Evolutionary conservation across 495 filamentous ascomycete species (phyloP).

Genomic region (Letharia lupina): DNA sequence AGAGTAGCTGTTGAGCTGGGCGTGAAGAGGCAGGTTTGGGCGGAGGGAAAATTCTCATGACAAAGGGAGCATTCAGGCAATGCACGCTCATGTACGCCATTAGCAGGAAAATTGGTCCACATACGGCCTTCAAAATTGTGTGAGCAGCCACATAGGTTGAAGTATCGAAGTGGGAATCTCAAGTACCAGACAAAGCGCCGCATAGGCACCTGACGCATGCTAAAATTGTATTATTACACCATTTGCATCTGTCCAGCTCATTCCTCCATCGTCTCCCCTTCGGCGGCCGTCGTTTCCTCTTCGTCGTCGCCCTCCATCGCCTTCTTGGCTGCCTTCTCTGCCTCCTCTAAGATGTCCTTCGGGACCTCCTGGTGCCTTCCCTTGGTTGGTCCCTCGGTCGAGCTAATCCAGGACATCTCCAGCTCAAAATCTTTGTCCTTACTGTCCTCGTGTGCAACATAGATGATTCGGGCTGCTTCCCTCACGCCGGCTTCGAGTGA

Average conservation of each 20-base stretch:
- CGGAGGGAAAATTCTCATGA: constrained; percentile 37
- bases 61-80: not conserved
- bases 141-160: not conserved
- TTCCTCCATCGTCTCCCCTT: constrained; percentile 69
- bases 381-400: constrained; percentile 72
- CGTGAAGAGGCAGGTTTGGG: constrained; percentile 38
- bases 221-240: constrained; percentile 20
- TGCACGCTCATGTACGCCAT: not conserved
- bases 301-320: constrained; percentile 64
- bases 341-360: constrained; percentile 78
- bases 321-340: constrained; percentile 78
- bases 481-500: constrained; percentile 82
- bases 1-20: constrained; percentile 49
- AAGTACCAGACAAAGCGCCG: not conserved
- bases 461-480: constrained; percentile 93
- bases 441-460: constrained; percentile 93
- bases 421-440: constrained; percentile 98
- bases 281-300: constrained; percentile 53
- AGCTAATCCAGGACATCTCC: constrained; percentile 97
- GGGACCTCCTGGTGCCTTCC: constrained; percentile 88
- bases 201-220: constrained; percentile 10
- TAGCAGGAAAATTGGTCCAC: not conserved
- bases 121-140: not conserved
- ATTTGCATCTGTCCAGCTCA: constrained; percentile 32
- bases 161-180: not conserved